phyloP scores from a whole-genome alignment of 371 early-diverging fungal species.

The Saksenaea vasiformis region DNA sequence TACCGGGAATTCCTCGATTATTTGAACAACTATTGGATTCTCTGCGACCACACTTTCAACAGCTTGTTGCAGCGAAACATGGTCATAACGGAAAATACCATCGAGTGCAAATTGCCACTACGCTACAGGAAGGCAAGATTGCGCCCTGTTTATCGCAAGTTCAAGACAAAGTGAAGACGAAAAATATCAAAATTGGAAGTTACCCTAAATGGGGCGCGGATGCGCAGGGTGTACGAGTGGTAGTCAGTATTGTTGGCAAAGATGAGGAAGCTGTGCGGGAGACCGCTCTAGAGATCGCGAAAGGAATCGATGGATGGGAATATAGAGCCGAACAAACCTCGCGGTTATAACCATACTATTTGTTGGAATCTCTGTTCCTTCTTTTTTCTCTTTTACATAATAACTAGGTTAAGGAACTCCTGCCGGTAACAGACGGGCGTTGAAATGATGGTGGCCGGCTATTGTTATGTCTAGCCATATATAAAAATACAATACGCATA shows the following conservation, averaged over 20 bases:
- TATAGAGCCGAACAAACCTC: conserved; percentile 8
- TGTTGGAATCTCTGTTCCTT: too few relatives aligned
- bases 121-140: conserved; percentile 55
- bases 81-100: conserved; percentile 31
- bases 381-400: too few relatives aligned
- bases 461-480: too few relatives aligned
- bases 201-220: conserved; percentile 65
- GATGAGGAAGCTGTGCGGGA: conserved; percentile 33
- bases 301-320: conserved; percentile 24
- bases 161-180: conserved; percentile 39
- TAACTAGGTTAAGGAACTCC: too few relatives aligned
- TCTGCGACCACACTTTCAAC: conserved; percentile 30
- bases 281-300: conserved; percentile 19
- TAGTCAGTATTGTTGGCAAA: conserved; percentile 57
- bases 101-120: conserved; percentile 61
- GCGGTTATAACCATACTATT: not conserved
- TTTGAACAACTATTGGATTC: conserved; percentile 56
- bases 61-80: conserved; percentile 16
- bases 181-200: conserved; percentile 64
- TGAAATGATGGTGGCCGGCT: too few relatives aligned
- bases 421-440: too few relatives aligned
- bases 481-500: too few relatives aligned
- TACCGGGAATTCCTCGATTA: conserved; percentile 72
- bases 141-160: conserved; percentile 50
- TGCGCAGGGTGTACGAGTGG: conserved; percentile 36